Evolutionary conservation across 163 green algal genomes (phyloP), one percentile per base, ranked within the genome.

Genomic region (Scenedesmus sp.): DNA sequence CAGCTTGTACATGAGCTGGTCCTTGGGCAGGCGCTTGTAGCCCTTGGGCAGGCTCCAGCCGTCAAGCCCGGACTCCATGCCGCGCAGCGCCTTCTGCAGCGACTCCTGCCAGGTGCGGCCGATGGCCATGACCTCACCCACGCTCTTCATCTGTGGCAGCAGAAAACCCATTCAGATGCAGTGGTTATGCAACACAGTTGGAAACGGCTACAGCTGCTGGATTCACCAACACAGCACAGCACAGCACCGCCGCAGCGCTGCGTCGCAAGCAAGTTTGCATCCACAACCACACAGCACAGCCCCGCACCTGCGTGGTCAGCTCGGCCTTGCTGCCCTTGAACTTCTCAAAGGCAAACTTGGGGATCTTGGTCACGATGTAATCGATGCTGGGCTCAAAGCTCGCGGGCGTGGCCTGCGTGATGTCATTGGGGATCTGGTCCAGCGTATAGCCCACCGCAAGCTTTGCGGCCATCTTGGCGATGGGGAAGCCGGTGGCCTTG

Each of bases 321-420:
- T 97, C 96, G 1, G 97, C 92, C 94, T 97, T 96, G 87, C 95
- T 96, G 34, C 98, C 98, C 0, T 98, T 97, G 96, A 99, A 99
- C 96, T 99, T 99, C 95, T 99, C 98, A 94, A 99, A 99, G 3
- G 98, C 97, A 94, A 99, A 99, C 88, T 98, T 96, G 7, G 98
- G 98, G 88, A 99, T 99, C 96, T 99, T 99, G 81, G 98, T 99
- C 70, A 99, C 97, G 55, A 99, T 97, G 94, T 99, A 99, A 94
- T 99, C 98, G 90, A 99, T 99, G 86, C 97, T 99, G 46, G 98
- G 98, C 97, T 99, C 98, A 94, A 99, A 99, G 57, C 95, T 98
- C 18, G 98, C 98, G 54, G 98, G 98, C 5, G 98, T 99, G 94
- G 98, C 99, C 73, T 92, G 94, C 2, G 98, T 99, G 96, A 99